Base-by-base conservation (phyloP, 768 basidiomycete genomes). In the Tricholoma saponaceum region DNA sequence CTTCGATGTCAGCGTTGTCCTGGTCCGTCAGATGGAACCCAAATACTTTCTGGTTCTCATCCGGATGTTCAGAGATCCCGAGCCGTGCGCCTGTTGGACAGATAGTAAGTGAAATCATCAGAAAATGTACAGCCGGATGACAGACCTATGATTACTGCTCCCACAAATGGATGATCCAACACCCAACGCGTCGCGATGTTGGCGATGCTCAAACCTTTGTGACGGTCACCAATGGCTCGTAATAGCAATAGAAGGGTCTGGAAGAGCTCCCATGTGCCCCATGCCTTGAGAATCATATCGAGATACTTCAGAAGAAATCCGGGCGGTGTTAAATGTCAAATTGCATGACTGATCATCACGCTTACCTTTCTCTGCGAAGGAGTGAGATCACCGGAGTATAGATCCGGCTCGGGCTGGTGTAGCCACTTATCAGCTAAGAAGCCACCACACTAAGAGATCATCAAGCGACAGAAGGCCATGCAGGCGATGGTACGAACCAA, bases 101-200 rank as follows among this genome's bases (percentile, higher is more conserved):
- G 16, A 18, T 30, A 25, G 9, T 28, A 30, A 16, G n/a, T 5
- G 26, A 28, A 8, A 18, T 28, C 16, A 28, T 50, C 26, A 30
- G 16, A n/a, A 7, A 30, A 30, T 50, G 26, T 5, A 50, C 14
- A 49, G 22, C 5, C 14, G 49, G 20, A 62, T 18, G n/a, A 59
- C 74, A 20, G 60, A 86, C 90, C 91, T 64, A 93, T 81, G 62
- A 92, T 81, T 32, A 91, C 89, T 35, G 90, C 89, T 9, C 88
- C 90, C 16, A 92, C 90, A 61, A 81, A 87, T 1, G 72, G 65
- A 53, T 92, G 88, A 72, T 93, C 89, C 20, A 93, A 76, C 0
- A 92, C 87, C 90, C 90, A 92, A 14, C 90, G 84, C 2, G 84
- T 87, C 30, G 90, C 89, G 37, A 93, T 74, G 66, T 92, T 92